Evolutionary conservation across 1,139 yeast genomes (phyloP), one percentile per base, ranked within the genome.

Genomic region (Wickerhamiella pararugosa): DNA sequence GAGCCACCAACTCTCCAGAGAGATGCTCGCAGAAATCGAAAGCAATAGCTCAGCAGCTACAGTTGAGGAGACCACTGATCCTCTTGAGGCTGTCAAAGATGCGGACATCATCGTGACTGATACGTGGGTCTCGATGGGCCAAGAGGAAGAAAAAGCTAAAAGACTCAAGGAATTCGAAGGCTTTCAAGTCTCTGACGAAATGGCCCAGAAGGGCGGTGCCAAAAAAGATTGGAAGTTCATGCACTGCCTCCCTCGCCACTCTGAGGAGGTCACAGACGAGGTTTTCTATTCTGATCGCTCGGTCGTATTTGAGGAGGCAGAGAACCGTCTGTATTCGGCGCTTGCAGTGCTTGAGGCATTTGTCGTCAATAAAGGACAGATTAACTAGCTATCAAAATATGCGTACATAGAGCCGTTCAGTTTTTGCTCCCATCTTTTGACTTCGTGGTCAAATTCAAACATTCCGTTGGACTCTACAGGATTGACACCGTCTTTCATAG

Each of bases 61-160:
- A 0, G 70, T 84, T 46, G 75, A 72, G 50, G 59, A 77, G n/a
- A 71, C 80, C 5, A 75, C 79, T 53, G 84, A 82, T 53, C 93
- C 98, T 3, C 55, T 64, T 11, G 65, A 57, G 11, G 95, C 97
- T 0, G 74, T 84, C 45, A 67, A 69, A 42, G 67, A 70, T 49
- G 86, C 98, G 2, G 75, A 87, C 56, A 68, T 90, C 33, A 61
- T 90, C 25, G 98, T 90, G 40, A 90, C 98, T n/a, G 98, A 90
- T 55, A 90, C 98, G 4, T 90, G 94, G 78, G 76, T 90, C 32
- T 87, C 97, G 1, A 90, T 90, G 98, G 98, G 98, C 46, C 90
- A 90, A 66, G 98, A 90, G 61, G 64, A 71, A 6, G 90, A 87
- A 60, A 81, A 76, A 52, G 67, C 60, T 37, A 66, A 69, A 46